Evolutionary conservation across 768 basidiomycete species (phyloP), one percentile per base, ranked within the genome.

Genomic region (Pisolithus marmoratus): DNA sequence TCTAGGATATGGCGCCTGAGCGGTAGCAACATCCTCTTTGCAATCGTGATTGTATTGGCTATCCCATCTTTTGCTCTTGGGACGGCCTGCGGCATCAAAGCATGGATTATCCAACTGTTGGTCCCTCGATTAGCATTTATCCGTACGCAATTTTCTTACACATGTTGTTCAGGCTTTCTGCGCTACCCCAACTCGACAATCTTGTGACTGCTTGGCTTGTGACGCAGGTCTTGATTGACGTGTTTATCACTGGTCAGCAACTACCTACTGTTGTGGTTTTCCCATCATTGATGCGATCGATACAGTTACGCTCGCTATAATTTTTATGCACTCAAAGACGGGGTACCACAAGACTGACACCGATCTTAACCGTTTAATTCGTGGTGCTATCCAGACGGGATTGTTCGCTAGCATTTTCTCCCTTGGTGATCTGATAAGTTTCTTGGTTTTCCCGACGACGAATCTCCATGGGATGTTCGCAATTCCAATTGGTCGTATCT

Each of bases 381-480:
- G 77, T 49, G 79, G 79, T 24, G 78, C 79, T 9, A 62, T 81
- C 29, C 78, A 80, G 54, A 81, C 80, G 3, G 79, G 80, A 38
- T 54, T 78, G 5, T 80, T 81, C 52, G 76, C 74, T 12, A 73
- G 75, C 0, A 63, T 78, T 1, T 79, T 82, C 46, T 77, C 80
- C 11, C 55, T 80, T 34, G 76, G 70, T 2, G 78, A 81, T 59
- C 59, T 82, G 24, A 72, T 79, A 29, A 57, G 66, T 0, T 71
- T 71, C 54, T 11, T 63, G 6, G 43, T 51, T 20, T 53, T 60
- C 14, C 64, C 65, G 1, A 55, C 52, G 9, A 68, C 70, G 3
- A 70, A 65, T 29, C 42, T 71, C 2, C 74, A 68, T 37, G 58
- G 63, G 22, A 66, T 75, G 60, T 75, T 77, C 41, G 63, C 67